Base-by-base conservation (phyloP, 306 rosid species). In the Canavalia ensiformis region DNA sequence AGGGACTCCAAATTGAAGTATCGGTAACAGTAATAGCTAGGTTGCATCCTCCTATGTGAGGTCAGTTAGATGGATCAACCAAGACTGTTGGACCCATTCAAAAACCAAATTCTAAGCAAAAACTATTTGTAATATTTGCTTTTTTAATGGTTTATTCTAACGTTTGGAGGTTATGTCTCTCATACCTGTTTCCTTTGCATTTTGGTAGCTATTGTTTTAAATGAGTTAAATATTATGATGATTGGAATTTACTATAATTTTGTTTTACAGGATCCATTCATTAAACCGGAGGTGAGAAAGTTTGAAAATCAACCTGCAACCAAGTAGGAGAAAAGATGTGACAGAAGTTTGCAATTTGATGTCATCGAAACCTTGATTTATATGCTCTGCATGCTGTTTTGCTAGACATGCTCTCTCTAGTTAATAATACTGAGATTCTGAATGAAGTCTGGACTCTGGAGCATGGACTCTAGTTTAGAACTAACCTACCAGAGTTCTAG, bases 201-300 rank as follows among this genome's bases (percentile, higher is more conserved):
- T 29, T 51, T 63, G 18, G 69, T 39, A 50, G 49, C 50, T 63
- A 11, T 57, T 81, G 13, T 49, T 74, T 12, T 29, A 7, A 71
- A 59, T n/a, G 33, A 58, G 28, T 66, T 34, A 7, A 45, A 51
- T 69, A 29, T 51, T 47, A 11, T 74, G 31, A 31, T 51, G 68
- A 63, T 74, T 44, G 72, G 51, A 62, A 58, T 80, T 74, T 12
- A 46, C 30, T 56, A 50, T 64, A 28, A 28, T 73, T 62, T 52
- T 39, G 50, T 44, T 85, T 59, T 47, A 68, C 94, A 95, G 98
- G 92, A 92, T 88, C 90, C 90, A 8, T 88, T 87, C 82, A 65
- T 81, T 67, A 90, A 90, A 80, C 81, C 82, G 34, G 66, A 83
- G 12, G 54, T 75, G 35, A 84, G 55, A 81, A 89, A 85, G 76